Evolutionary conservation across 1,284 basidiomycete genomes (phyloP), one percentile per base, ranked within the genome.

Genomic region (Ustilago shanxiensis): DNA sequence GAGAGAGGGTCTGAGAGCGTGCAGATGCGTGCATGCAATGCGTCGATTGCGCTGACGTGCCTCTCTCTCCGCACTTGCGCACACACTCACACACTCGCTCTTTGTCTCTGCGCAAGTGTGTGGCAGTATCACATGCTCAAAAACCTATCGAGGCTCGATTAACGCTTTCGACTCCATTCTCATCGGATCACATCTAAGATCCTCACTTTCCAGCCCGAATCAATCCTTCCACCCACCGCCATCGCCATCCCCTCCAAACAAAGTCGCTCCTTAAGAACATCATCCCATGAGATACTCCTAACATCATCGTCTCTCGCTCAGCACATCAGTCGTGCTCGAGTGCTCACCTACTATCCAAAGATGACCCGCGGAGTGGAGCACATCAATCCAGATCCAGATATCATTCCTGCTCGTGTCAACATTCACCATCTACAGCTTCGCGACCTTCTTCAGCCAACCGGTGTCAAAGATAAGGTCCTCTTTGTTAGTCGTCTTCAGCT

Each of bases 391-490:
- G 26, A 58, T 14, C 79, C 77, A 6, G 37, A 53, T 16, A 64
- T 79, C 63, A 73, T 80, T 41, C 72, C 71, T 3, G 77, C 77
- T 14, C 61, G 75, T 20, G 72, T 80, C 64, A 75, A 66, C 37
- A 81, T 81, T 56, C 70, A 78, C 28, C 80, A 81, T 44, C 72
- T 77, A 18, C 80, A 81, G 39, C 67, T 81, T 4, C 67, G 80
- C 39, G 80, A 81, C 62, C 71, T 81, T 13, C 67, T 79, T 16
- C 77, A 79, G 28, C 77, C 60, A 10, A 66, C 75, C 4, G 64
- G 63, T 10, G 16, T 60, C 45, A 72, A 72, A 29, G 78, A 77
- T 57, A 75, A 72, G 47, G 66, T 79, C 26, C 49, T 82, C 50
- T 81, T 78, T 33, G 72, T 81, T 35, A 72, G 73, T 49, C 66